phyloP scores from a whole-genome alignment of 305 asterid genomes.

The Solanum hybrid region DNA sequence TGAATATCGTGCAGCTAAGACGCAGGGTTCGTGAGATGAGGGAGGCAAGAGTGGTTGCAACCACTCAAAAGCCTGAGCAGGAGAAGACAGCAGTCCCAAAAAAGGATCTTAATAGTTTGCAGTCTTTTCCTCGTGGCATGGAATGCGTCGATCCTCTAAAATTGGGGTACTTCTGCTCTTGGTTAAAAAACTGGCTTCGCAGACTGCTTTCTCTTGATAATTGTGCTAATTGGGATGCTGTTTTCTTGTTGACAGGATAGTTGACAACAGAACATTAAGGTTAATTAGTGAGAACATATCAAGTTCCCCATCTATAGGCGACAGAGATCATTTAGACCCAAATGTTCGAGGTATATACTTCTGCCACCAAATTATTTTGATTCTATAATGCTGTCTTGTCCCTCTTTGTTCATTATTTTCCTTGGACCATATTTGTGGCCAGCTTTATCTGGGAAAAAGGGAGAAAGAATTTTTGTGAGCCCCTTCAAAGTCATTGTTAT shows the following conservation, averaged over 20 bases:
- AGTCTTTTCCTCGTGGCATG: slow-evolving; percentile 96
- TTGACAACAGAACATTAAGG: slow-evolving; percentile 82
- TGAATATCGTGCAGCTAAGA: slow-evolving; percentile 52
- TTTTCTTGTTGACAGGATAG: slow-evolving; percentile 48
- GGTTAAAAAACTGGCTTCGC: neutral
- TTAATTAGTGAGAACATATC: slow-evolving; percentile 70
- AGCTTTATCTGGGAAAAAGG: neutral
- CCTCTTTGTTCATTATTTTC: neutral
- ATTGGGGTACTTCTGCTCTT: slow-evolving; percentile 56
- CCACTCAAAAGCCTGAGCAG: slow-evolving; percentile 44
- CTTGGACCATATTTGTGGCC: neutral
- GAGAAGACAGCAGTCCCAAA: slow-evolving; percentile 43
- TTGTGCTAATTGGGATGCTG: slow-evolving; percentile 18
- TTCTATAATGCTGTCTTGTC: neutral
- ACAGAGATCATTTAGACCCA: slow-evolving; percentile 73
- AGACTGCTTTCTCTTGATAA: slow-evolving; percentile 12
- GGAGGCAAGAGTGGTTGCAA: slow-evolving; percentile 68
- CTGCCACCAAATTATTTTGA: neutral
- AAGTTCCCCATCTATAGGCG: slow-evolving; percentile 45
- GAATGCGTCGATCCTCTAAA: slow-evolving; percentile 98
- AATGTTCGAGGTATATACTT: slow-evolving; percentile 62
- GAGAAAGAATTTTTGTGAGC: neutral
- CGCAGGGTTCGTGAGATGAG: slow-evolving; percentile 98
- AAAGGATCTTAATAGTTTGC: slow-evolving; percentile 62
- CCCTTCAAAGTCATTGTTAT: neutral